Evolutionary conservation across 2,329 filamentous ascomycete species (phyloP).

Genomic region (Microdochium nivale): DNA sequence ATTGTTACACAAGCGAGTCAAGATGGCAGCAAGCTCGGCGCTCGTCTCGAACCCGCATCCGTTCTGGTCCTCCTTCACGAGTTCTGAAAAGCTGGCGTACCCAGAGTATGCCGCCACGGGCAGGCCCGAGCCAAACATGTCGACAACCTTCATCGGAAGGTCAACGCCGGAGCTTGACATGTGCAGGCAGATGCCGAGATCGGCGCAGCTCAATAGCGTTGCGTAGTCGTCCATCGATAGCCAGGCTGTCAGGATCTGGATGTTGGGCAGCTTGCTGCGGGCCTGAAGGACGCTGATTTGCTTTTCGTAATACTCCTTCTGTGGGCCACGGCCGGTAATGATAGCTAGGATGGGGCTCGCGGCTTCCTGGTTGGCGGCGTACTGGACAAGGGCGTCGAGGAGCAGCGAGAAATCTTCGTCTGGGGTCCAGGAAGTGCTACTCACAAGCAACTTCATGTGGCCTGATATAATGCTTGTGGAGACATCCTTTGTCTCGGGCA

Average conservation of each 20-base stretch:
- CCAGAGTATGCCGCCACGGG: slow-evolving; percentile 80
- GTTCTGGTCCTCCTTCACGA: slow-evolving; percentile 83
- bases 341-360: slow-evolving; percentile 68
- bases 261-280: slow-evolving; percentile 55
- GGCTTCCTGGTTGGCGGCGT: slow-evolving; percentile 42
- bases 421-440: slow-evolving; percentile 93
- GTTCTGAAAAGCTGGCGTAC: slow-evolving; percentile 82
- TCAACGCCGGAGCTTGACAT: slow-evolving; percentile 92
- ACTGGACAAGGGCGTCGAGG: slow-evolving; percentile 70
- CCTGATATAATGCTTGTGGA: slow-evolving; percentile 50
- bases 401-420: slow-evolving; percentile 92
- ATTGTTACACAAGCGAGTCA: slow-evolving; percentile 55
- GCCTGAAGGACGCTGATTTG: slow-evolving; percentile 54
- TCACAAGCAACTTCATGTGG: slow-evolving; percentile 65
- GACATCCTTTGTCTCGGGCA: slow-evolving; percentile 56
- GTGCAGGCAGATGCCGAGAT: slow-evolving; percentile 85
- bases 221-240: slow-evolving; percentile 80
- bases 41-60: slow-evolving; percentile 75
- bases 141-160: slow-evolving; percentile 97
- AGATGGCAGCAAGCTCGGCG: slow-evolving; percentile 51
- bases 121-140: slow-evolving; percentile 94
- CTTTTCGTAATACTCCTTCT: slow-evolving; percentile 66
- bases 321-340: slow-evolving; percentile 90
- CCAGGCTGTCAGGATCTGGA: slow-evolving; percentile 76
- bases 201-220: slow-evolving; percentile 70